Evolutionary conservation across 139 green algal species (phyloP).

Genomic region (Micractinium conductrix): DNA sequence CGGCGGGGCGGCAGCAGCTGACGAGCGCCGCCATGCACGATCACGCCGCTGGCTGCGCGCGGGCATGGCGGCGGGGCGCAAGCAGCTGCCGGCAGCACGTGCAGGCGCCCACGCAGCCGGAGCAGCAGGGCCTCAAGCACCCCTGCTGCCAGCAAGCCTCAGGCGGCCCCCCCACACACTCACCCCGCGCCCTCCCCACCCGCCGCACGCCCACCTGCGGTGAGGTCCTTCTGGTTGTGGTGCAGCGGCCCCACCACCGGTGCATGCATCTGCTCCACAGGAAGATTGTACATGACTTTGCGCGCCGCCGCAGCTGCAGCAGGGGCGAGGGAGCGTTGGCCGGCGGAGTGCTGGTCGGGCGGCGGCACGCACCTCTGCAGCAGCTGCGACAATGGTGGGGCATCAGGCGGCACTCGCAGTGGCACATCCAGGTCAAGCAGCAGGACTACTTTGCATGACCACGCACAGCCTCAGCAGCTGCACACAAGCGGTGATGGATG

Average conservation of each 20-base stretch:
- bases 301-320: conserved; percentile 65
- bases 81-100: no score
- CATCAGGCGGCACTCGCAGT: no score
- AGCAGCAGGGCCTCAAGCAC: background rate
- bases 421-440: background rate
- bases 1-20: background rate
- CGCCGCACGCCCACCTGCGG: background rate
- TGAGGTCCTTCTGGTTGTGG: conserved; percentile 6
- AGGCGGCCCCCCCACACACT: background rate
- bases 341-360: no score
- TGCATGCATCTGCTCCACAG: conserved; percentile 83
- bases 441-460: no score
- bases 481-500: no score
- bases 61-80: no score
- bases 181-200: background rate
- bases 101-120: no score
- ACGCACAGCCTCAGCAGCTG: no score
- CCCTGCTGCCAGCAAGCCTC: background rate
- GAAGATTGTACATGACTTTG: conserved; percentile 84
- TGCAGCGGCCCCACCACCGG: conserved; percentile 75
- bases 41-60: no score
- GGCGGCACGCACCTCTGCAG: background rate
- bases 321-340: background rate
- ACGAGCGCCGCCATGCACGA: no score
- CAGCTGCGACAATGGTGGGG: no score